Evolutionary conservation across 2,329 filamentous ascomycete species (phyloP).

Genomic region (Neonectria neomacrospora): DNA sequence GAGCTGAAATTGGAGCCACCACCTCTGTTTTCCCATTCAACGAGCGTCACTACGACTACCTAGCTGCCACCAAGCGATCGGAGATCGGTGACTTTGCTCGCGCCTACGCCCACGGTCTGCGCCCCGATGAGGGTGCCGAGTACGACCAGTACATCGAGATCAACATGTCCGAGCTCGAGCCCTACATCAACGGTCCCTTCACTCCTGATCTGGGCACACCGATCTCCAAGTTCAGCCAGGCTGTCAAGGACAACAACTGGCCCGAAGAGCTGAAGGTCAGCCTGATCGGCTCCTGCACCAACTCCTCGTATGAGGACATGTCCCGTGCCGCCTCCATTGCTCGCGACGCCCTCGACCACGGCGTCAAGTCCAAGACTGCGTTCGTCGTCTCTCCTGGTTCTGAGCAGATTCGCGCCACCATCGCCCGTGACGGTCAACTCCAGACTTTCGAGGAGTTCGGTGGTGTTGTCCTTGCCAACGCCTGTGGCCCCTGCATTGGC

Average conservation of each 20-base stretch:
- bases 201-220: conserved; percentile 96
- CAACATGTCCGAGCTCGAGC: conserved; percentile 88
- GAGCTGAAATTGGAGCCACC: conserved; percentile 82
- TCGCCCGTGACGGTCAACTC: conserved; percentile 89
- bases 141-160: conserved; percentile 95
- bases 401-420: conserved; percentile 94
- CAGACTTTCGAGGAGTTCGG: conserved; percentile 87
- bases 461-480: conserved; percentile 91
- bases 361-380: conserved; percentile 86
- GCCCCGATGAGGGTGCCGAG: conserved; percentile 85
- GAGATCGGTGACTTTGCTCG: conserved; percentile 92
- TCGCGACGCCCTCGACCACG: conserved; percentile 89
- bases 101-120: conserved; percentile 84
- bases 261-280: conserved; percentile 91
- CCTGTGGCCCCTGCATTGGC: conserved; percentile 92
- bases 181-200: conserved; percentile 96
- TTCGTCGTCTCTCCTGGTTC: conserved; percentile 98
- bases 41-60: conserved; percentile 95
- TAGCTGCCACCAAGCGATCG: conserved; percentile 88
- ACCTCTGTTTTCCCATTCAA: conserved; percentile 98
- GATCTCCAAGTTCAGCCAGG: conserved; percentile 87
- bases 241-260: conserved; percentile 87
- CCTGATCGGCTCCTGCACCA: conserved; percentile 97
- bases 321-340: conserved; percentile 92
- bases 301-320: conserved; percentile 99